Conservation (phyloP, 176 grass and related monocot species). For the Cenchrus fungigraminus region DNA sequence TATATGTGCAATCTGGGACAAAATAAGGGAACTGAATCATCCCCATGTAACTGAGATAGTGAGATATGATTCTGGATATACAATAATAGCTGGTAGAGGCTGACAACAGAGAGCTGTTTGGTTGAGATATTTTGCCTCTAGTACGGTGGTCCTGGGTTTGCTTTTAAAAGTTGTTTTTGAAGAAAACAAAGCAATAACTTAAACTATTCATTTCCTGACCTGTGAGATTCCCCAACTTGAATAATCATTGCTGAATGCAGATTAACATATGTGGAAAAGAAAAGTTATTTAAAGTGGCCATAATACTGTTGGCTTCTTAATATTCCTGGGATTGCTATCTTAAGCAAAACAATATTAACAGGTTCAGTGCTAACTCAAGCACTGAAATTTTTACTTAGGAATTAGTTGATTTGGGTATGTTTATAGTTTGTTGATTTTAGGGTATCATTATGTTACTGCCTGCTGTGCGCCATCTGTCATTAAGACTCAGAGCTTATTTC, state of each 20-base stretch:
- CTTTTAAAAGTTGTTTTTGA: neutral
- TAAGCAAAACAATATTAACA: neutral
- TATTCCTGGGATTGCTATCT: neutral
- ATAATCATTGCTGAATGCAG: neutral
- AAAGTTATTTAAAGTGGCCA: neutral
- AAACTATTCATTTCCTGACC: neutral
- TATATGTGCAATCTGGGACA: neutral
- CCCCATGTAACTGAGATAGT: neutral
- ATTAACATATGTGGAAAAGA: neutral
- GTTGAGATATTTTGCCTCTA: neutral
- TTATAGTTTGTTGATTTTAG: neutral
- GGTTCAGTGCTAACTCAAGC: neutral
- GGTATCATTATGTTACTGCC: neutral
- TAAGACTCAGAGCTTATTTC: neutral
- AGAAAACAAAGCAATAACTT: neutral
- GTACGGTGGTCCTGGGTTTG: neutral
- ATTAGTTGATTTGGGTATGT: neutral
- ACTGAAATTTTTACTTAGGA: neutral
- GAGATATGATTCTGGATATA: neutral
- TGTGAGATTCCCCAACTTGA: neutral
- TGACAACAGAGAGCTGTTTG: neutral
- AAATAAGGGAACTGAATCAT: conserved; percentile 2
- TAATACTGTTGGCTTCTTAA: neutral
- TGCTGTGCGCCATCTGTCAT: neutral
- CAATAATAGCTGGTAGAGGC: neutral